Conservation (phyloP, 257 asterid species). For the Plectranthus barbatus region DNA sequence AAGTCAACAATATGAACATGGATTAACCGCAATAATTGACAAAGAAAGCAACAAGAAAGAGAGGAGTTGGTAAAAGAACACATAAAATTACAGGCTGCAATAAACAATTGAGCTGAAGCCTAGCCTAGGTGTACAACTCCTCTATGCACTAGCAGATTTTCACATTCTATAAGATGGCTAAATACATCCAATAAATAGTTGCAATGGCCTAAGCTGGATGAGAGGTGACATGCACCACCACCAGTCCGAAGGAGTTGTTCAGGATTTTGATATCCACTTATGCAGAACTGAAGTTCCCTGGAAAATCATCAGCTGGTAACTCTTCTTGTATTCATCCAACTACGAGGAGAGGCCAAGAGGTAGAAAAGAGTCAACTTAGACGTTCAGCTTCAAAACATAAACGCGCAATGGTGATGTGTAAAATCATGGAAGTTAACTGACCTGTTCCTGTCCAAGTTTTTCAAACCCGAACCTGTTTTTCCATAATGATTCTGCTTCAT, state of each 20-base stretch:
- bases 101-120: slow-evolving; percentile 6
- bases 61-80: no score
- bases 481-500: slow-evolving; percentile 46
- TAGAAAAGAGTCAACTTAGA: neutral
- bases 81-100: no score
- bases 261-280: slow-evolving; percentile 30
- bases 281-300: slow-evolving; percentile 63
- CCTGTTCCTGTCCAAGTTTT: slow-evolving; percentile 26
- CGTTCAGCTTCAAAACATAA: neutral
- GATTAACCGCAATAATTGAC: no score
- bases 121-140: slow-evolving; percentile 8
- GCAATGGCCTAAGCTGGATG: neutral
- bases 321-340: slow-evolving; percentile 44
- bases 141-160: neutral
- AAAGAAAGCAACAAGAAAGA: no score
- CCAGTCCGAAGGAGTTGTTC: neutral
- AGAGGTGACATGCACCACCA: neutral
- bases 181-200: neutral
- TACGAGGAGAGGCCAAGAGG: slow-evolving; percentile 22
- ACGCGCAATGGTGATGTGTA: neutral
- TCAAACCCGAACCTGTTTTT: slow-evolving; percentile 27
- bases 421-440: neutral
- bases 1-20: no score
- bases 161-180: slow-evolving; percentile 7
- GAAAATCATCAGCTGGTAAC: slow-evolving; percentile 58